Percentiles rank a stretch among this genome's conserved stretches.
Conservation (phyloP, 1,139 yeast genomes). For the Yamadazyma pseudoaaseri region DNA sequence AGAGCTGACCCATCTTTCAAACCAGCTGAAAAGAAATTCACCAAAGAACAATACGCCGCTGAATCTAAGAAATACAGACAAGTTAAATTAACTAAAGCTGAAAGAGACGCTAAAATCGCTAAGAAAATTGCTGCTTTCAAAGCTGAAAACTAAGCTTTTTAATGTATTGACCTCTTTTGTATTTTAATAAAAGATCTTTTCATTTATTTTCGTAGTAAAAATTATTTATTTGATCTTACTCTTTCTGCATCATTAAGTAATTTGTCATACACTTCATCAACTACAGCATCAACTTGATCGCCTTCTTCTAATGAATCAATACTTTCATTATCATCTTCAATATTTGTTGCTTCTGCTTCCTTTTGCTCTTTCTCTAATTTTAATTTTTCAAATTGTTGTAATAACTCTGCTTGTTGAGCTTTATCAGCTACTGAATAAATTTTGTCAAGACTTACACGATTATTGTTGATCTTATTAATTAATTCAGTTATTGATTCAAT, state of each 20-base stretch:
- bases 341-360: slow-evolving; percentile 1
- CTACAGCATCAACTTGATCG: slow-evolving; percentile 35
- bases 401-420: slow-evolving; percentile 11
- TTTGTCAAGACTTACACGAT: slow-evolving; percentile 52
- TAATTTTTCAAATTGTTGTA: slow-evolving; percentile 11
- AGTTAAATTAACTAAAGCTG: slow-evolving; percentile 84
- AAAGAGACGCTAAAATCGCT: slow-evolving; percentile 86
- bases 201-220: not conserved
- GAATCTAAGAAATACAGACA: slow-evolving; percentile 90
- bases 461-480: slow-evolving; percentile 60
- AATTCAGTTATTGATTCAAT: slow-evolving; percentile 69
- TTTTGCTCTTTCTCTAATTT: slow-evolving; percentile 11
- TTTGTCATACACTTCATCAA: slow-evolving; percentile 71
- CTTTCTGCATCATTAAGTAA: slow-evolving; percentile 64
- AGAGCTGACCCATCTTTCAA: slow-evolving; percentile 94
- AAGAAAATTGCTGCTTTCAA: slow-evolving; percentile 89
- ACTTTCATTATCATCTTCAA: slow-evolving; percentile 26
- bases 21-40: slow-evolving; percentile 89
- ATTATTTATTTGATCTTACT: slow-evolving; percentile 48
- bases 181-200: slow-evolving; percentile 1
- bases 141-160: slow-evolving; percentile 44
- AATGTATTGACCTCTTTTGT: slow-evolving; percentile 1
- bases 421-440: slow-evolving; percentile 37
- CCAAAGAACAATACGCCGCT: slow-evolving; percentile 98
- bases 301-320: slow-evolving; percentile 26